These are phyloP conservation scores for Pyrus communis DNA, from an alignment of 306 rosid genomes.

Conservation along the genomic window DNA sequence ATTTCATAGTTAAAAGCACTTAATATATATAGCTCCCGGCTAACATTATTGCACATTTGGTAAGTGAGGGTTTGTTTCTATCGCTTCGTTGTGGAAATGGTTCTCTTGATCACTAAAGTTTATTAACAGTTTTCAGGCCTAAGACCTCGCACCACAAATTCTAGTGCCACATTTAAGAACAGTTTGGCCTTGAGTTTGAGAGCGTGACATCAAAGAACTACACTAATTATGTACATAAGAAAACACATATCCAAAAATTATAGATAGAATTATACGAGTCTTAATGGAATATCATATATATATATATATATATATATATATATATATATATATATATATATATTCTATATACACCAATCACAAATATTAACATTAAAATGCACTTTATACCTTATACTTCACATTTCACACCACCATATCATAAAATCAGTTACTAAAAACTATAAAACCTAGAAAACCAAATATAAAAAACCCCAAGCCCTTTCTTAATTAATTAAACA, in stretches of 20 bases:
- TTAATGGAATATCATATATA: slow-evolving; percentile 11
- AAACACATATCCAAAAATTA: not conserved
- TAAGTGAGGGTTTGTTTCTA: not conserved
- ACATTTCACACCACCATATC: slow-evolving; percentile 3
- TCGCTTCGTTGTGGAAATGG: too few species aligned
- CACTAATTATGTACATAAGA: not conserved
- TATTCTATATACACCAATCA: not conserved
- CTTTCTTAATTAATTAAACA: not conserved
- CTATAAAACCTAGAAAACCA: not conserved
- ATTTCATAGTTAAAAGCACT: not conserved
- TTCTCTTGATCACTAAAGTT: too few species aligned
- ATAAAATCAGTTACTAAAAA: not conserved
- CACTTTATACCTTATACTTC: not conserved
- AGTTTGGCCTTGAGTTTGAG: too few species aligned
- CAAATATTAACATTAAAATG: not conserved
- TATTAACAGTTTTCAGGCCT: too few species aligned
- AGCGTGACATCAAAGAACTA: not conserved
- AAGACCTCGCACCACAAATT: too few species aligned
- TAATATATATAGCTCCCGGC: not conserved
- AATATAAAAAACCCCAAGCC: not conserved
- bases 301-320: not conserved
- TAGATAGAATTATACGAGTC: not conserved
- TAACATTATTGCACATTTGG: not conserved
- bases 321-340: not conserved
- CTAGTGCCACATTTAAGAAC: too few species aligned